These are phyloP conservation scores for Magnusiomyces tetraspermus DNA, from an alignment of 1,139 yeast species.

Conservation along the genomic window DNA sequence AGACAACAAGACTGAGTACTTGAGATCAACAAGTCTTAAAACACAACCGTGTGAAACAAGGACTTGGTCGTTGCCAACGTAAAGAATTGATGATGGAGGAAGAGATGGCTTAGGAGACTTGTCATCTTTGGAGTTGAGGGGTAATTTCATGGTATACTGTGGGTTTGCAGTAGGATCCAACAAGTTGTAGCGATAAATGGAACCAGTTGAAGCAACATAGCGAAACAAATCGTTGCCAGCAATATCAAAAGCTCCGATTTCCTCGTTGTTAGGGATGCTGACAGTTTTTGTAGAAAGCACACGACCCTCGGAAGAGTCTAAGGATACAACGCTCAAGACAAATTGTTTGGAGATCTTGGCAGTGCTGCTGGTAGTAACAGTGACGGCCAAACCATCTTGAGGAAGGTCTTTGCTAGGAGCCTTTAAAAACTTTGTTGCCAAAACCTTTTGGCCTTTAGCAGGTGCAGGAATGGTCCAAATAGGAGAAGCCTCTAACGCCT, in stretches of 20 bases:
- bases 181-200: slow-evolving; percentile 15
- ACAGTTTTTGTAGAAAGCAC: not conserved
- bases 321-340: slow-evolving; percentile 1
- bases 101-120: not conserved
- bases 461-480: not conserved
- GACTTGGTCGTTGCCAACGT: slow-evolving; percentile 14
- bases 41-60: slow-evolving; percentile 11
- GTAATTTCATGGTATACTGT: slow-evolving; percentile 3
- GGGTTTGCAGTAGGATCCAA: slow-evolving; percentile 12
- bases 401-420: slow-evolving; percentile 15
- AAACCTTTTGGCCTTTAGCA: not conserved
- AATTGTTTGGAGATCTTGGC: not conserved
- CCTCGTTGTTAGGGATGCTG: slow-evolving; percentile 10
- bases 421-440: slow-evolving; percentile 2
- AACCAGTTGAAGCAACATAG: slow-evolving; percentile 10
- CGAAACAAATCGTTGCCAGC: slow-evolving; percentile 20
- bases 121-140: slow-evolving; percentile 8
- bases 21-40: slow-evolving; percentile 35
- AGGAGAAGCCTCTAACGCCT: not conserved
- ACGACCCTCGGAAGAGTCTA: slow-evolving; percentile 1
- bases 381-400: slow-evolving; percentile 19
- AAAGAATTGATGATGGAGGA: not conserved
- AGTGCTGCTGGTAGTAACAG: slow-evolving; percentile 13
- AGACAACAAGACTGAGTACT: slow-evolving; percentile 36
- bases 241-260: slow-evolving; percentile 17